phyloP scores from a whole-genome alignment of 306 rosid genomes.

The Potentilla sterilis region DNA sequence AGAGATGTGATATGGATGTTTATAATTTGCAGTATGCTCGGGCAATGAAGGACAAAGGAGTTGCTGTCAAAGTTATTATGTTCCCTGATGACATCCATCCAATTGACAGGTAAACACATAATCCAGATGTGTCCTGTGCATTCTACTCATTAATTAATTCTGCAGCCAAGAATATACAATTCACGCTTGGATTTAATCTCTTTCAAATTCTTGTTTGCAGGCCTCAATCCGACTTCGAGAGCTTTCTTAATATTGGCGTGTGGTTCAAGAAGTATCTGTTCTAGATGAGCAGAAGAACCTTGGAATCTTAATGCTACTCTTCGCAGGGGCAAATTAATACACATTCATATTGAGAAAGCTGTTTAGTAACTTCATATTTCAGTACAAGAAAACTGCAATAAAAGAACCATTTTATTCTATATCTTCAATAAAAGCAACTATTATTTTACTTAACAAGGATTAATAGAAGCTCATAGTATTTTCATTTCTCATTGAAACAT shows the following conservation, averaged over 20 bases:
- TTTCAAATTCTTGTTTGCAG: slow-evolving; percentile 30
- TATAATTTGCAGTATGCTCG: slow-evolving; percentile 65
- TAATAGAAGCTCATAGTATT: too few relatives aligned
- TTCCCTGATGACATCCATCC: slow-evolving; percentile 80
- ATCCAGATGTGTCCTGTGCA: slow-evolving; percentile 1
- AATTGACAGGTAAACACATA: slow-evolving; percentile 61
- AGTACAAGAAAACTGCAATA: too few relatives aligned
- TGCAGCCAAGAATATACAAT: background rate
- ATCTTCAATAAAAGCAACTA: too few relatives aligned
- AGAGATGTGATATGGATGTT: slow-evolving; percentile 19
- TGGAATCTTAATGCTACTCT: background rate
- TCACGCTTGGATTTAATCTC: slow-evolving; percentile 2
- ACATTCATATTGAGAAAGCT: background rate
- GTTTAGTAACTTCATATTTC: background rate
- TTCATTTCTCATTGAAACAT: background rate
- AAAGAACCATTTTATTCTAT: too few relatives aligned
- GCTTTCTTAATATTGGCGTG: slow-evolving; percentile 76
- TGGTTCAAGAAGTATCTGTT: slow-evolving; percentile 78
- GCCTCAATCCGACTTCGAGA: slow-evolving; percentile 91
- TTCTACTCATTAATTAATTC: background rate
- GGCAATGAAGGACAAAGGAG: slow-evolving; percentile 81
- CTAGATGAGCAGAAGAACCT: slow-evolving; percentile 37
- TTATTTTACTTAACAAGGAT: too few relatives aligned
- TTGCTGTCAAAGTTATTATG: slow-evolving; percentile 54
- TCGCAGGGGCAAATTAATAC: background rate